Percentiles rank a stretch among this genome's conserved stretches.
Conservation (phyloP, 345 rosid genomes). For the Populus alba region DNA sequence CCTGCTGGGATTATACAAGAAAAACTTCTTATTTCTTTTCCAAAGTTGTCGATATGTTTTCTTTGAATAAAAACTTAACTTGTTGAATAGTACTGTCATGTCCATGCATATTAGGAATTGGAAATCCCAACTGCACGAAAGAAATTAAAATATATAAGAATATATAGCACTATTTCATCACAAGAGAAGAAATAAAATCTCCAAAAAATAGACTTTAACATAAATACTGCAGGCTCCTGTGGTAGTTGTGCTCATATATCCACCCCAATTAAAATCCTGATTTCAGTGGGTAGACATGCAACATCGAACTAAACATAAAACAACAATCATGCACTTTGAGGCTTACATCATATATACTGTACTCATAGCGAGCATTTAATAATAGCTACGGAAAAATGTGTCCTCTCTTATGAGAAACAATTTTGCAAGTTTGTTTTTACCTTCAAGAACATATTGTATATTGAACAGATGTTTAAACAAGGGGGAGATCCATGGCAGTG, state of each 20-base stretch:
- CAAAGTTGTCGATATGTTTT: background rate
- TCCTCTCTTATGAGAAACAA: background rate
- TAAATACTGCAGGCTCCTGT: no score
- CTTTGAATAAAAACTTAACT: conserved; percentile 3
- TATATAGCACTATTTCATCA: background rate
- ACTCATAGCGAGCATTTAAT: background rate
- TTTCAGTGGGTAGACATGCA: background rate
- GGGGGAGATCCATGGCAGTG: background rate
- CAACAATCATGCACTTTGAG: background rate
- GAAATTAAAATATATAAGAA: background rate
- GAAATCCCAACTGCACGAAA: background rate
- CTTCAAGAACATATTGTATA: background rate
- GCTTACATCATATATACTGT: background rate
- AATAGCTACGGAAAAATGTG: background rate
- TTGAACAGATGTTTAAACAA: background rate
- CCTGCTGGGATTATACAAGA: background rate
- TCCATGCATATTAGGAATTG: background rate
- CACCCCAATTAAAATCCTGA: background rate
- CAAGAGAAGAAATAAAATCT: background rate
- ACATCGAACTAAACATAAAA: background rate
- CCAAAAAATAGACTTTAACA: no score
- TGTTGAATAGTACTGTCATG: background rate
- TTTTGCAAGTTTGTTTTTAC: background rate
- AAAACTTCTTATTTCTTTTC: background rate
- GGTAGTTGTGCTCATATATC: background rate